Evolutionary conservation across 176 grass and related monocot species (phyloP).

Genomic region (Bromus sterilis): DNA sequence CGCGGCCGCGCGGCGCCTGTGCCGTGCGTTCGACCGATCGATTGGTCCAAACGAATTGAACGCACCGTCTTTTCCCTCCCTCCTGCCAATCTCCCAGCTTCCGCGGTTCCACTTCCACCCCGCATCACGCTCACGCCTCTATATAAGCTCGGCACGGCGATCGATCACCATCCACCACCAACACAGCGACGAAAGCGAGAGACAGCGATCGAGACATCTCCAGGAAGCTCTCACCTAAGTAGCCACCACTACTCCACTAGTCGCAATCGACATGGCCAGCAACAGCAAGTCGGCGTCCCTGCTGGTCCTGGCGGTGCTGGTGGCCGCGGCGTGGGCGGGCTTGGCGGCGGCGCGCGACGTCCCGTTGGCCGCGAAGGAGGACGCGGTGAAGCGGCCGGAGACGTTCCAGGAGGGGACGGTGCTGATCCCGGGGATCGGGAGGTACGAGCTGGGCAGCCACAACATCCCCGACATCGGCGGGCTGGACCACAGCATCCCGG

Average conservation of each 20-base stretch:
- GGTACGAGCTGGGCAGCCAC: conserved; percentile 34
- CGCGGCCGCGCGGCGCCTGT: not conserved
- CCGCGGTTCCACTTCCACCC: too few relatives aligned
- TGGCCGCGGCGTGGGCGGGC: conserved; percentile 28
- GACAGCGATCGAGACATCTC: not conserved
- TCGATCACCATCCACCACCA: not conserved
- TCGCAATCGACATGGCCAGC: not conserved
- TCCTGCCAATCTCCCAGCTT: too few relatives aligned
- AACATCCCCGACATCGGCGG: conserved; percentile 38
- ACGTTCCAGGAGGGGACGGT: conserved; percentile 44
- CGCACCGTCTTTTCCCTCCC: conserved; percentile 40
- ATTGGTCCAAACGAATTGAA: conserved; percentile 46
- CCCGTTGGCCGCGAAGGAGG: not conserved
- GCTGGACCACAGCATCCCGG: conserved; percentile 75
- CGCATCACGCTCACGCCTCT: too few relatives aligned
- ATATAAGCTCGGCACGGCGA: conserved; percentile 27
- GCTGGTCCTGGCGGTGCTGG: conserved; percentile 30
- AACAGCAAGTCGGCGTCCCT: not conserved
- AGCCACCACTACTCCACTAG: not conserved
- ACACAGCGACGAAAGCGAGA: conserved; percentile 9
- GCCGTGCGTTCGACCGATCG: too few relatives aligned
- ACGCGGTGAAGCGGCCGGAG: conserved; percentile 20
- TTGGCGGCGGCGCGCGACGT: conserved; percentile 29
- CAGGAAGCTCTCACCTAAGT: not conserved
- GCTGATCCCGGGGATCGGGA: conserved; percentile 51